Percentiles rank a stretch among this genome's conserved stretches.
Conservation (phyloP, 805 yeast genomes). For the Lipomyces starkeyi region DNA sequence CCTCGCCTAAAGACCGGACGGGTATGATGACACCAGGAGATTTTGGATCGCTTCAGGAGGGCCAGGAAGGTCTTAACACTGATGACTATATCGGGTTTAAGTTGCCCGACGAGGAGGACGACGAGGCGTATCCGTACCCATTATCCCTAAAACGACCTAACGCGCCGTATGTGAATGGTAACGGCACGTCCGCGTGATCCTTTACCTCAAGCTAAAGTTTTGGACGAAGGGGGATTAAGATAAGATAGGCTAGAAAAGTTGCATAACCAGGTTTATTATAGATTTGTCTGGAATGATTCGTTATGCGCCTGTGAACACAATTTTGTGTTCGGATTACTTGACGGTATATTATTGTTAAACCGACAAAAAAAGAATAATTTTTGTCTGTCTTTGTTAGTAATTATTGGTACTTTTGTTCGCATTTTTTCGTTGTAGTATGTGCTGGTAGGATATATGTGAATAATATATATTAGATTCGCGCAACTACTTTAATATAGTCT, state of each 20-base stretch:
- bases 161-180: slow-evolving; percentile 13
- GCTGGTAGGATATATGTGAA: too few relatives aligned
- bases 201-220: neutral
- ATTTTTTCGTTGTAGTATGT: too few relatives aligned
- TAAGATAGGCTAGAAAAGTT: neutral
- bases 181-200: neutral
- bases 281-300: neutral
- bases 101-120: slow-evolving; percentile 50
- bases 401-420: too few relatives aligned
- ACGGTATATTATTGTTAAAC: too few relatives aligned
- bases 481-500: too few relatives aligned
- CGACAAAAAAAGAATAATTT: too few relatives aligned
- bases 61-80: slow-evolving; percentile 67
- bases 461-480: too few relatives aligned
- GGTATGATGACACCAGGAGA: slow-evolving; percentile 97
- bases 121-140: slow-evolving; percentile 42
- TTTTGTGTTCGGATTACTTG: neutral
- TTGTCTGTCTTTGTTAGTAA: too few relatives aligned
- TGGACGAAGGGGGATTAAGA: neutral
- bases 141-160: slow-evolving; percentile 33
- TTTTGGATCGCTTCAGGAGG: slow-evolving; percentile 93
- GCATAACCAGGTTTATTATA: neutral
- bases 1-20: slow-evolving; percentile 81
- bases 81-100: slow-evolving; percentile 70
- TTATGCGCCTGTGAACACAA: neutral